Evolutionary conservation across 192 early-diverging fungal genomes (phyloP).

Genomic region (Haplosporangium gracile): DNA sequence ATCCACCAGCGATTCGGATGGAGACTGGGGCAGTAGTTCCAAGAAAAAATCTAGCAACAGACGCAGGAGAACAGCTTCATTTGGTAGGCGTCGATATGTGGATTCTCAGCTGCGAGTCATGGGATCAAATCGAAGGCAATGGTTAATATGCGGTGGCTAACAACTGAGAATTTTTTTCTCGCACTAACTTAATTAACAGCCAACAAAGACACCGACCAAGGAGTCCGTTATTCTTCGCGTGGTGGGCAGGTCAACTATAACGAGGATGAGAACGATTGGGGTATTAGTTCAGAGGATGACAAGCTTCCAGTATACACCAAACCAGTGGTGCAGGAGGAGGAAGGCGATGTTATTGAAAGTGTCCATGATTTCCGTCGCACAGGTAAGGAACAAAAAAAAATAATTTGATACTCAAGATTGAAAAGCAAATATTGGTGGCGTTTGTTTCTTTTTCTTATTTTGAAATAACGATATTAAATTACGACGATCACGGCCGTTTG

Average conservation of each 20-base stretch:
- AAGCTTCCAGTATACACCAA: conserved; percentile 47
- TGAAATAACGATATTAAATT: neutral
- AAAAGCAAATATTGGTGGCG: conserved; percentile 41
- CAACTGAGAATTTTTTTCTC: neutral
- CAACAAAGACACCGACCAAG: conserved; percentile 35
- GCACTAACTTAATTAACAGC: neutral
- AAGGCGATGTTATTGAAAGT: conserved; percentile 71
- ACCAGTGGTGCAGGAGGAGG: conserved; percentile 52
- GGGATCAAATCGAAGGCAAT: neutral
- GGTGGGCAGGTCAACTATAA: conserved; percentile 56
- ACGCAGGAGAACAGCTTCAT: conserved; percentile 18
- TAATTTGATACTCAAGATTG: neutral
- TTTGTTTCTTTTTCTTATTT: neutral
- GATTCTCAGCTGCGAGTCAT: neutral
- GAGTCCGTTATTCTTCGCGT: conserved; percentile 48
- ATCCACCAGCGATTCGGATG: conserved; percentile 50
- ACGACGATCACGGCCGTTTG: too few relatives aligned
- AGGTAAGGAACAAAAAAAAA: conserved; percentile 30
- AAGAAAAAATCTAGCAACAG: conserved; percentile 31
- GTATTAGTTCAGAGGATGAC: conserved; percentile 51
- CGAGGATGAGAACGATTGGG: conserved; percentile 57
- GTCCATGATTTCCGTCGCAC: conserved; percentile 63
- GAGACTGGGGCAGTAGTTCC: conserved; percentile 39
- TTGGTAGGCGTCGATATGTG: neutral
- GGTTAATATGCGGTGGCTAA: neutral